Evolutionary conservation across 2,329 filamentous ascomycete genomes (phyloP).

Genomic region (Cercospora brassicicola): DNA sequence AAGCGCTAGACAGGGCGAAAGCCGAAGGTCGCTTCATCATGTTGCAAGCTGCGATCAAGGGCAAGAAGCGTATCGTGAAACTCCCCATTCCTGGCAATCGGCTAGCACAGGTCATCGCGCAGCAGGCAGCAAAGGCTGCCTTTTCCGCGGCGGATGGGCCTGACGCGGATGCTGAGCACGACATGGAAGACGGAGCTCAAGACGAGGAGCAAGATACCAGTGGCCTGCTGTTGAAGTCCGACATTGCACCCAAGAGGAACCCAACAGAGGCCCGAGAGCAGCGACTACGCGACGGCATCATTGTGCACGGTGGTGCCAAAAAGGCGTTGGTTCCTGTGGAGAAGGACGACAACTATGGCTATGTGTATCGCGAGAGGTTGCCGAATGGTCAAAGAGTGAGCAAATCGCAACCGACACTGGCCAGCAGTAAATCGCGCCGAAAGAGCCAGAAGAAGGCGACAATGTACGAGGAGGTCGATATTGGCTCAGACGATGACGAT

Average conservation of each 20-base stretch:
- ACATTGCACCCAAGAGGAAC: slow-evolving; percentile 36
- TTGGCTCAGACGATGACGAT: slow-evolving; percentile 49
- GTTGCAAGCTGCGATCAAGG: slow-evolving; percentile 48
- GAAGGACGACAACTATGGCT: slow-evolving; percentile 38
- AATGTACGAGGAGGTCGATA: slow-evolving; percentile 49
- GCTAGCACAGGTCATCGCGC: slow-evolving; percentile 41
- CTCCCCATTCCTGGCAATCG: slow-evolving; percentile 41
- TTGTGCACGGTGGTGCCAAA: slow-evolving; percentile 35
- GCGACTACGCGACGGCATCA: slow-evolving; percentile 31
- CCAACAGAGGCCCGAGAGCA: slow-evolving; percentile 43
- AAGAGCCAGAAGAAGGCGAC: slow-evolving; percentile 27
- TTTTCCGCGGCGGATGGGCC: slow-evolving; percentile 24
- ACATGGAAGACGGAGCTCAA: slow-evolving; percentile 28
- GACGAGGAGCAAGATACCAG: slow-evolving; percentile 24
- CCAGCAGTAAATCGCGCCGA: slow-evolving; percentile 24
- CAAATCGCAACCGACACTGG: slow-evolving; percentile 20
- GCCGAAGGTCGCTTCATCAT: slow-evolving; percentile 49
- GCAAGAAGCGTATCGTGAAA: slow-evolving; percentile 48
- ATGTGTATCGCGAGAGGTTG: slow-evolving; percentile 37
- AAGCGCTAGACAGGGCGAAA: slow-evolving; percentile 43
- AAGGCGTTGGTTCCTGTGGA: slow-evolving; percentile 38
- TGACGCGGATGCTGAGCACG: slow-evolving; percentile 36
- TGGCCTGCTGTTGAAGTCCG: slow-evolving; percentile 36
- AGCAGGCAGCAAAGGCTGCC: slow-evolving; percentile 34
- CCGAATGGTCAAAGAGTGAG: slow-evolving; percentile 31